These are phyloP conservation scores for Rhizopogon sp. DNA, from an alignment of 768 basidiomycete genomes.

Conservation along the genomic window DNA sequence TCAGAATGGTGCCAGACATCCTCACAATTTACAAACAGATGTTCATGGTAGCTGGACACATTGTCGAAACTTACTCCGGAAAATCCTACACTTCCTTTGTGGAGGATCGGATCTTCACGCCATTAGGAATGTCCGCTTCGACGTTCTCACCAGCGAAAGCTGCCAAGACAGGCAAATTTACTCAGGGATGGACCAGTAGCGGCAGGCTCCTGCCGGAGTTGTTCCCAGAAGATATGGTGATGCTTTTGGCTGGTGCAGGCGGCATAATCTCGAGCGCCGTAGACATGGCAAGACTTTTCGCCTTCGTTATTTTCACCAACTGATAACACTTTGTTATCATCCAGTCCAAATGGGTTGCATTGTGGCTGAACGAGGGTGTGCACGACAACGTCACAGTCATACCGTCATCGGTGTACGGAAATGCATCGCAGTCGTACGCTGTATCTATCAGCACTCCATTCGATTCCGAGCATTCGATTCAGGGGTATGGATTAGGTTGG, in stretches of 20 bases:
- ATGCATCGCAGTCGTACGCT: conserved; percentile 26
- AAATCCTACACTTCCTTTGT: conserved; percentile 35
- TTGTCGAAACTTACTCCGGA: conserved; percentile 29
- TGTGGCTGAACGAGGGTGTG: conserved; percentile 30
- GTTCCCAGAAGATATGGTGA: conserved; percentile 21
- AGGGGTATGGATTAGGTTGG: conserved; percentile 42
- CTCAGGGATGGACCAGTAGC: conserved; percentile 27
- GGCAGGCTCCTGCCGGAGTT: conserved; percentile 30
- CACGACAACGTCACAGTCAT: conserved; percentile 28
- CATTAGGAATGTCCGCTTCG: conserved; percentile 36
- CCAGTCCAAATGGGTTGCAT: conserved; percentile 36
- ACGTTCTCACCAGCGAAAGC: conserved; percentile 34
- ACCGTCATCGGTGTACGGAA: conserved; percentile 23
- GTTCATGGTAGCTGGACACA: conserved; percentile 30
- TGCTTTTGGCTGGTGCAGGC: conserved; percentile 31
- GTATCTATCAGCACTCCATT: conserved; percentile 12
- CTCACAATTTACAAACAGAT: conserved; percentile 23
- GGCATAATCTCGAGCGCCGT: conserved; percentile 37
- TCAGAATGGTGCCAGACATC: neutral
- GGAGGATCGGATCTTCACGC: conserved; percentile 34
- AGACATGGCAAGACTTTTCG: conserved; percentile 35
- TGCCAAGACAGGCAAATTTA: conserved; percentile 23
- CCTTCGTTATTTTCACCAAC: neutral
- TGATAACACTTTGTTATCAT: neutral
- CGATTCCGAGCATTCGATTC: conserved; percentile 19